Percentiles rank a stretch among this genome's conserved stretches.
phyloP scores from a whole-genome alignment of 1,284 basidiomycete genomes.

The Cryptococcus amylolentus region DNA sequence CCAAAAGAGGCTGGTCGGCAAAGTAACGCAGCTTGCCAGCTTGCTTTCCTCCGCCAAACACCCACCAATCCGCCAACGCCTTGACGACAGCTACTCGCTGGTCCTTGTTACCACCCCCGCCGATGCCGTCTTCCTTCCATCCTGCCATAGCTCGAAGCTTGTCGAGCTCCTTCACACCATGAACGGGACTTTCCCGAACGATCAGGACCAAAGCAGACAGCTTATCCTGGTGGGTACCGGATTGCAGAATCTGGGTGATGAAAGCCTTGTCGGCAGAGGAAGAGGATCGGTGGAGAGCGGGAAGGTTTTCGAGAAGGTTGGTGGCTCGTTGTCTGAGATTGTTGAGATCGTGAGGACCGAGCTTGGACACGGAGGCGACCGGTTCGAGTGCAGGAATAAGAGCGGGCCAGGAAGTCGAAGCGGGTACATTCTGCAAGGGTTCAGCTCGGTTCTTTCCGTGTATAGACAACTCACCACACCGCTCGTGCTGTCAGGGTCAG shows the following conservation, averaged over 20 bases:
- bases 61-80: constrained; percentile 96
- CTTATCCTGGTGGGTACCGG: constrained; percentile 88
- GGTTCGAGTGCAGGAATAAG: constrained; percentile 31
- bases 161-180: constrained; percentile 79
- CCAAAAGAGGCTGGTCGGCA: constrained; percentile 75
- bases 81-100: constrained; percentile 86
- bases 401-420: constrained; percentile 28
- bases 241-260: constrained; percentile 74
- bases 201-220: constrained; percentile 89
- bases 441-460: not conserved
- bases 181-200: constrained; percentile 84
- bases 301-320: constrained; percentile 32
- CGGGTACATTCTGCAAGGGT: constrained; percentile 25
- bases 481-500: constrained; percentile 24
- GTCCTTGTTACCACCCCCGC: constrained; percentile 58
- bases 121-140: constrained; percentile 57
- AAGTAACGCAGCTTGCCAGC: constrained; percentile 81
- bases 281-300: constrained; percentile 33
- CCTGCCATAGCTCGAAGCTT: constrained; percentile 73
- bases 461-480: constrained; percentile 20
- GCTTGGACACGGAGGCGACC: constrained; percentile 22
- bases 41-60: constrained; percentile 76
- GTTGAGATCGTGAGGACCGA: constrained; percentile 25
- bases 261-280: constrained; percentile 70
- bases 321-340: constrained; percentile 31